Conservation (phyloP, 768 basidiomycete genomes). For the Mycena latifolia region DNA sequence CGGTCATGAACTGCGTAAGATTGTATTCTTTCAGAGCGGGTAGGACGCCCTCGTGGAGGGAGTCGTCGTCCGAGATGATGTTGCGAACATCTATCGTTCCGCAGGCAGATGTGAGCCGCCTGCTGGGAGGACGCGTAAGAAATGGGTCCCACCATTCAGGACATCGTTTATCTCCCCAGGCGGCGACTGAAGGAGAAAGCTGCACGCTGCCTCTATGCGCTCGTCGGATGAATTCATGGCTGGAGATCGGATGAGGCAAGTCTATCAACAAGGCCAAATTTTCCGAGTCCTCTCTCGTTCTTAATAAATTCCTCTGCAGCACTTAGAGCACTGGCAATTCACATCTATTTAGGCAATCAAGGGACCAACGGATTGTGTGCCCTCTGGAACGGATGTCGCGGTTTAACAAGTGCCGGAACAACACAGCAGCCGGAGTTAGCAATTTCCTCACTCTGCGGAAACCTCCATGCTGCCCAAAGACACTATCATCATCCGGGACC, state of each 20-base stretch:
- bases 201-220: conserved; percentile 78
- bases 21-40: conserved; percentile 90
- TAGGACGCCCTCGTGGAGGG: conserved; percentile 81
- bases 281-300: too few species aligned
- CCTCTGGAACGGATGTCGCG: too few species aligned
- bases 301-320: too few species aligned
- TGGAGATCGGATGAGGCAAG: not conserved
- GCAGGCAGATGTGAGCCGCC: conserved; percentile 28
- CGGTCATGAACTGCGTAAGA: conserved; percentile 86
- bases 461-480: conserved; percentile 3
- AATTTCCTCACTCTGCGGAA: too few species aligned
- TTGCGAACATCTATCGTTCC: conserved; percentile 81
- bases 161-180: conserved; percentile 99
- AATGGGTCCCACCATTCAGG: conserved; percentile 74
- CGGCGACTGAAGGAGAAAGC: conserved; percentile 89
- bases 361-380: too few species aligned
- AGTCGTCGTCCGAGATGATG: conserved; percentile 89
- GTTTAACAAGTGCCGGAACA: too few species aligned
- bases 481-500: conserved; percentile 14
- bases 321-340: too few species aligned
- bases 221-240: conserved; percentile 68
- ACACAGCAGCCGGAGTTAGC: too few species aligned
- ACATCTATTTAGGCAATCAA: too few species aligned
- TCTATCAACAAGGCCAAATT: conserved; percentile 8
- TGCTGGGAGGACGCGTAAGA: conserved; percentile 18